Percentiles rank a stretch among this genome's conserved stretches.
Evolutionary conservation across 768 basidiomycete genomes (phyloP).

Genomic region (Pleurotus cornucopiae): DNA sequence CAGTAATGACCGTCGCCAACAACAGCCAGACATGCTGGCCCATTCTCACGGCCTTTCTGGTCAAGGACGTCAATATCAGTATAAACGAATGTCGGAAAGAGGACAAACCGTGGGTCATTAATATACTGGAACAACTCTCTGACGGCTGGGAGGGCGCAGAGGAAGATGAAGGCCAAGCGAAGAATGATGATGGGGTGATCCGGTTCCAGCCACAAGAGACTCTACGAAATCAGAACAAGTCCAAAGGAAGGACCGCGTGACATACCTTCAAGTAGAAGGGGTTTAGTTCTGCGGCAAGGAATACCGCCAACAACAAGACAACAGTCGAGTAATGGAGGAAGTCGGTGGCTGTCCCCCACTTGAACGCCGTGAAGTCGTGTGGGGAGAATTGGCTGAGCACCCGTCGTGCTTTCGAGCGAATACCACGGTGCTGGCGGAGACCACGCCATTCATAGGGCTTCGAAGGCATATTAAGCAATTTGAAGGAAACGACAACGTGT

Average conservation of each 20-base stretch:
- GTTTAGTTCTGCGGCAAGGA: conserved; percentile 81
- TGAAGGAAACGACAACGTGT: conserved; percentile 9
- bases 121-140: conserved; percentile 83
- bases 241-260: conserved; percentile 7
- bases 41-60: conserved; percentile 82
- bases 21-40: conserved; percentile 87
- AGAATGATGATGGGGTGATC: conserved; percentile 82
- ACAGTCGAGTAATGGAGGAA: conserved; percentile 75
- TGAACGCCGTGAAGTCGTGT: conserved; percentile 83
- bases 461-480: conserved; percentile 8
- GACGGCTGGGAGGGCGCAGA: conserved; percentile 84
- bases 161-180: conserved; percentile 69
- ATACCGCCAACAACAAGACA: conserved; percentile 70
- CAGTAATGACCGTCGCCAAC: conserved; percentile 81
- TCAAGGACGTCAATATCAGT: not conserved
- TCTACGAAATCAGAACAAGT: conserved; percentile 22
- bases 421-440: conserved; percentile 68
- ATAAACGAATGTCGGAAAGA: not conserved
- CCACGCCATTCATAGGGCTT: conserved; percentile 88
- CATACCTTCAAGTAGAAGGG: conserved; percentile 84
- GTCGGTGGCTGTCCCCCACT: conserved; percentile 77
- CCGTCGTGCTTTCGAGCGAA: conserved; percentile 75
- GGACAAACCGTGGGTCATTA: conserved; percentile 69
- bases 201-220: conserved; percentile 83
- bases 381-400: conserved; percentile 84